Conservation (phyloP, 768 basidiomycete genomes). For the Paxillus rubicundulus region DNA sequence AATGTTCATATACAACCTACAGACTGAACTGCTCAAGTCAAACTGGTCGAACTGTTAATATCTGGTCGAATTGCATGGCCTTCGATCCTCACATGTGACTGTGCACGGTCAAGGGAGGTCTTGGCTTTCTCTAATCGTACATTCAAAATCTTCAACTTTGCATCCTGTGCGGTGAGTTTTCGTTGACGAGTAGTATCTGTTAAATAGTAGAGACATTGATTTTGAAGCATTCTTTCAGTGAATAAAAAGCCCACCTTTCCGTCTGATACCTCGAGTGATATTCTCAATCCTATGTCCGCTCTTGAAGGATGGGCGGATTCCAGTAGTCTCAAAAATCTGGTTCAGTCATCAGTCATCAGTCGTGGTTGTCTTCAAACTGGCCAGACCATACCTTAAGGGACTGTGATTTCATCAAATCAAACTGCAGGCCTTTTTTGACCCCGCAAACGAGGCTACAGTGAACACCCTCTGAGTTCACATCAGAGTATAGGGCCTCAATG, state of each 20-base stretch:
- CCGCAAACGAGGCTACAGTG: constrained; percentile 17
- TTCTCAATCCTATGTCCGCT: not conserved
- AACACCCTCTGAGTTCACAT: constrained; percentile 24
- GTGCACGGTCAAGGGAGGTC: not conserved
- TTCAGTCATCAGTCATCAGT: not conserved
- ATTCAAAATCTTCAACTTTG: not conserved
- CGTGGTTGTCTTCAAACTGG: not conserved
- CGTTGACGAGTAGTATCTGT: not conserved
- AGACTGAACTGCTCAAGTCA: too few relatives aligned
- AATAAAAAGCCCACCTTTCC: not conserved
- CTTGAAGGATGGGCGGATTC: not conserved
- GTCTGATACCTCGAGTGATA: not conserved
- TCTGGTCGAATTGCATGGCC: not conserved
- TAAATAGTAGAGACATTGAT: not conserved
- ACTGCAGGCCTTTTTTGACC: constrained; percentile 12
- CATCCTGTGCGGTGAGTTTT: not conserved
- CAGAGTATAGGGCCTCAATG: constrained; percentile 24
- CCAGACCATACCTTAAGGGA: not conserved
- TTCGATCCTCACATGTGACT: not conserved
- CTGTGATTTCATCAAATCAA: constrained; percentile 11
- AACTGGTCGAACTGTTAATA: too few relatives aligned
- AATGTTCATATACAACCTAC: not conserved
- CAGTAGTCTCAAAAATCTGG: not conserved
- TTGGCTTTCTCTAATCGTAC: not conserved
- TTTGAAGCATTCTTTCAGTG: not conserved